Percentiles rank a stretch among this genome's conserved stretches.
Conservation (phyloP, 2,329 filamentous ascomycete species). For the Colletotrichum neosansevieriae region DNA sequence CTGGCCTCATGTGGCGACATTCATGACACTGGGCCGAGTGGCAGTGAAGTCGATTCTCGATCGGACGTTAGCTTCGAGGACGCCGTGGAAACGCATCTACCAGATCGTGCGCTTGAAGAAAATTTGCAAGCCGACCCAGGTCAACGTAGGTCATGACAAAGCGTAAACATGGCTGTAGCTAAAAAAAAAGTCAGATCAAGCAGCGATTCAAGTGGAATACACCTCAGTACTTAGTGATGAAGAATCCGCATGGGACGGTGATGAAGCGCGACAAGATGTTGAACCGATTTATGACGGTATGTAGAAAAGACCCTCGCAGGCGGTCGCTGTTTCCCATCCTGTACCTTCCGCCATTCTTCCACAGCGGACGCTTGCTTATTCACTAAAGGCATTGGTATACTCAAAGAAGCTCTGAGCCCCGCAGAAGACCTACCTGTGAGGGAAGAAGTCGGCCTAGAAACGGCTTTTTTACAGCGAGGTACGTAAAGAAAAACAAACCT, state of each 20-base stretch:
- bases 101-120: neutral
- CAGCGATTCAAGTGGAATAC: neutral
- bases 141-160: slow-evolving; percentile 9
- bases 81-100: neutral
- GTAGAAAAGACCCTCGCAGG: neutral
- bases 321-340: neutral
- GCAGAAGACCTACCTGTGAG: neutral
- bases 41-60: neutral
- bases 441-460: slow-evolving; percentile 6
- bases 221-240: neutral
- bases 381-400: slow-evolving; percentile 13
- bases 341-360: too few relatives aligned
- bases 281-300: slow-evolving; percentile 9
- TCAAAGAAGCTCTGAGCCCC: neutral
- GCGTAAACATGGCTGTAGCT: neutral
- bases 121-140: neutral
- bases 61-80: neutral
- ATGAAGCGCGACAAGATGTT: neutral
- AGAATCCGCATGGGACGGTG: neutral
- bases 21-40: neutral
- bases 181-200: slow-evolving; percentile 13
- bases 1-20: slow-evolving; percentile 13
- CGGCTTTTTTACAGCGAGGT: slow-evolving; percentile 28
- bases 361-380: slow-evolving; percentile 4
- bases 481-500: slow-evolving; percentile 19